These are phyloP conservation scores for Torulaspora microellipsoides DNA, from an alignment of 805 yeast species.

Conservation along the genomic window DNA sequence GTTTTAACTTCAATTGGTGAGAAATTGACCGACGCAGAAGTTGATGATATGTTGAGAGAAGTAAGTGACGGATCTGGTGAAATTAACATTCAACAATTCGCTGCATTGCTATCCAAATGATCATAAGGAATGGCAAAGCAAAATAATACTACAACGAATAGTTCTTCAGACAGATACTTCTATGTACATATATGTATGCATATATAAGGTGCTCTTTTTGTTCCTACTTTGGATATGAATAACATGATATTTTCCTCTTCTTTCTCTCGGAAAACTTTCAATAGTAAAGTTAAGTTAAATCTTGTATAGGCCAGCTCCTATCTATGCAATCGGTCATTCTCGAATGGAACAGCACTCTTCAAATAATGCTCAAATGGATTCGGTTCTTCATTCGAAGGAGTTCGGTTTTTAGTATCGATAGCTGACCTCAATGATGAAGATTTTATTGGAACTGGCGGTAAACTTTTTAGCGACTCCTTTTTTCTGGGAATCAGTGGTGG, in stretches of 20 bases:
- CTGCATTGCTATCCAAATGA: slow-evolving; percentile 79
- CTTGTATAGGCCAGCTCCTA: neutral
- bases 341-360: slow-evolving; percentile 38
- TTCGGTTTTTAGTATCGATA: slow-evolving; percentile 3
- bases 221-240: neutral
- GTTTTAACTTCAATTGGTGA: slow-evolving; percentile 98
- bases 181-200: neutral
- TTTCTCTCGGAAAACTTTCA: too few species aligned
- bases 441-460: slow-evolving; percentile 20
- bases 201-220: neutral
- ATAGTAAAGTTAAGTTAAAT: too few species aligned
- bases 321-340: slow-evolving; percentile 34
- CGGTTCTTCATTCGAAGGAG: slow-evolving; percentile 17
- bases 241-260: too few species aligned
- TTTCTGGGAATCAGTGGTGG: slow-evolving; percentile 22
- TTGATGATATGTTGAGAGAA: slow-evolving; percentile 93
- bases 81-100: slow-evolving; percentile 94
- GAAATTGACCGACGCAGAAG: slow-evolving; percentile 93
- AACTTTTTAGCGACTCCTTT: slow-evolving; percentile 13
- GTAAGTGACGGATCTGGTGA: slow-evolving; percentile 96
- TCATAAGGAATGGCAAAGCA: neutral
- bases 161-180: neutral
- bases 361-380: slow-evolving; percentile 38
- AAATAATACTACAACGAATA: neutral
- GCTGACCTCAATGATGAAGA: slow-evolving; percentile 6